Percentiles rank a stretch among this genome's conserved stretches.
These are phyloP conservation scores for Yamadazyma membranifaciens DNA, from an alignment of 1,139 yeast genomes.

Conservation along the genomic window DNA sequence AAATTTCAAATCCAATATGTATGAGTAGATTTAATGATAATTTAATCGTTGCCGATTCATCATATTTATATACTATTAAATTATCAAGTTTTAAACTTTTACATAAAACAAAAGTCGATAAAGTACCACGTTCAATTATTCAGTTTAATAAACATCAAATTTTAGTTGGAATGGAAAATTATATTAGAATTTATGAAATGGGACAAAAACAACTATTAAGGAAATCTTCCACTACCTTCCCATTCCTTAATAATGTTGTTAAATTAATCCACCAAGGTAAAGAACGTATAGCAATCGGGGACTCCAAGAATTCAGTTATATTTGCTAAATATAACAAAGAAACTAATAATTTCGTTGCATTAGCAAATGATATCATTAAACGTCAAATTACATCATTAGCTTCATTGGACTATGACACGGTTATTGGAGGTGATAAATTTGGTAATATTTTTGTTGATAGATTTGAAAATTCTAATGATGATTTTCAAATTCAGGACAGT, in stretches of 20 bases:
- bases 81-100: conserved; percentile 39
- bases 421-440: conserved; percentile 85
- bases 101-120: conserved; percentile 62
- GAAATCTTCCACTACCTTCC: conserved; percentile 50
- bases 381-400: conserved; percentile 64
- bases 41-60: conserved; percentile 32
- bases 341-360: conserved; percentile 54
- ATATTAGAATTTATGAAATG: conserved; percentile 62
- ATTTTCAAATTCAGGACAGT: conserved; percentile 36
- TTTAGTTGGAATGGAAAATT: conserved; percentile 56
- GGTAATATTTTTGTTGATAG: conserved; percentile 76
- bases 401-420: conserved; percentile 70
- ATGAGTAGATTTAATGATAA: conserved; percentile 14
- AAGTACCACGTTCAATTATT: conserved; percentile 47
- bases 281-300: conserved; percentile 65
- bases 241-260: conserved; percentile 44
- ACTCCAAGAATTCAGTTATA: conserved; percentile 57
- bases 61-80: conserved; percentile 43
- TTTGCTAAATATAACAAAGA: conserved; percentile 52
- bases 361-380: conserved; percentile 68
- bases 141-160: conserved; percentile 58
- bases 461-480: conserved; percentile 50
- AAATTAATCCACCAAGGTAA: conserved; percentile 52
- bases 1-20: conserved; percentile 9
- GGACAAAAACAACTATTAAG: conserved; percentile 79